Evolutionary conservation across 2,329 filamentous ascomycete species (phyloP).

Genomic region (Coleophoma eucalyptorum): DNA sequence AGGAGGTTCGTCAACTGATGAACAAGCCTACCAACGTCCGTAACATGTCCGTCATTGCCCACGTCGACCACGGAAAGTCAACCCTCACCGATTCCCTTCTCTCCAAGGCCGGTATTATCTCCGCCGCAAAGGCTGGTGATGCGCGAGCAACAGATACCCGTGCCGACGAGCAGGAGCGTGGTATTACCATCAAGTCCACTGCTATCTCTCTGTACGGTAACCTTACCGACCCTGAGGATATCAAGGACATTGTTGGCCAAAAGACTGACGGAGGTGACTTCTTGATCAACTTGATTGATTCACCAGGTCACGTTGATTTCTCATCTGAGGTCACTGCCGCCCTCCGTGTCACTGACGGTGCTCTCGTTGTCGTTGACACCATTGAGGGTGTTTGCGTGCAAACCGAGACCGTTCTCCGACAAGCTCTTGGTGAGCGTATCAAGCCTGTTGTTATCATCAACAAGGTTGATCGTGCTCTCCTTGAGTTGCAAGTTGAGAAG

Average conservation of each 20-base stretch:
- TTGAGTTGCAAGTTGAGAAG: slow-evolving; percentile 97
- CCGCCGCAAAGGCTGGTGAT: slow-evolving; percentile 94
- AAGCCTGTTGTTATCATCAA: slow-evolving; percentile 99
- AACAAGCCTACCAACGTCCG: slow-evolving; percentile 74
- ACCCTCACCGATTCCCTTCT: slow-evolving; percentile 99
- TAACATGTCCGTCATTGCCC: slow-evolving; percentile 99
- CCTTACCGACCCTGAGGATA: slow-evolving; percentile 75
- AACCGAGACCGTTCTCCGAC: slow-evolving; percentile 98
- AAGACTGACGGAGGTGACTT: slow-evolving; percentile 91
- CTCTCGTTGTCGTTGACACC: slow-evolving; percentile 98
- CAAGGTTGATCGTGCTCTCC: slow-evolving; percentile 99
- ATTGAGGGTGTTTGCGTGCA: slow-evolving; percentile 99
- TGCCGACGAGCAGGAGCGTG: slow-evolving; percentile 97
- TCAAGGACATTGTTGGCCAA: slow-evolving; percentile 90
- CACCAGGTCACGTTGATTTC: slow-evolving; percentile 99
- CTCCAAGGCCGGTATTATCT: slow-evolving; percentile 99
- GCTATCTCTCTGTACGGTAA: slow-evolving; percentile 97
- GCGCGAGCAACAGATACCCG: slow-evolving; percentile 95
- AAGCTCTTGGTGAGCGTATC: slow-evolving; percentile 99
- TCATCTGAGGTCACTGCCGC: slow-evolving; percentile 99
- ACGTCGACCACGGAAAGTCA: slow-evolving; percentile 99
- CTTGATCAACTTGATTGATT: slow-evolving; percentile 99
- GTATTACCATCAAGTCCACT: slow-evolving; percentile 99
- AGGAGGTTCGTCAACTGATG: slow-evolving; percentile 80
- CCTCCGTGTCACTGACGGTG: slow-evolving; percentile 99